Percentiles rank a stretch among this genome's conserved stretches.
phyloP scores from a whole-genome alignment of 352 stramenopile species.

The Phytopythium delawarense region DNA sequence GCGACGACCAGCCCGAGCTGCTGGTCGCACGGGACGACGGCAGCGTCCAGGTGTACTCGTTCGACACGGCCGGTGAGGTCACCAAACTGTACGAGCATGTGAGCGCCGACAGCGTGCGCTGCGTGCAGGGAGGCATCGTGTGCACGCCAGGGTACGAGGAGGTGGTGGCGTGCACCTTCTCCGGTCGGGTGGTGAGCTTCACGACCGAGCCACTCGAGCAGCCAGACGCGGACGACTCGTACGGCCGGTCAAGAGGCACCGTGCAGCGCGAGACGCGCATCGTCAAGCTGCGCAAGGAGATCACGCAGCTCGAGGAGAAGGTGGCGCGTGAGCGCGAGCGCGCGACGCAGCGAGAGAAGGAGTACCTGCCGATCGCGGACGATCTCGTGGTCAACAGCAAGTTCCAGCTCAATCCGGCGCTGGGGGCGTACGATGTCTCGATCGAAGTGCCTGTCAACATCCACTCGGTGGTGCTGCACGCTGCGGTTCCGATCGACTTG shows the following conservation, averaged over 20 bases:
- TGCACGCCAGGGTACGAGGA: constrained; percentile 73
- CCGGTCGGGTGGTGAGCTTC: constrained; percentile 73
- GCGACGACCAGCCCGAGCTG: constrained; percentile 71
- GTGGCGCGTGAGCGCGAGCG: constrained; percentile 52
- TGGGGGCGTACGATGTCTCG: constrained; percentile 74
- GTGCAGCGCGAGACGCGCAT: constrained; percentile 78
- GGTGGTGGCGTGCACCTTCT: constrained; percentile 75
- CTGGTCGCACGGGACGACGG: constrained; percentile 79
- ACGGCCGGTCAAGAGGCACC: constrained; percentile 67
- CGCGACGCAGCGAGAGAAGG: constrained; percentile 42
- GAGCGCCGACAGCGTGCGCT: constrained; percentile 72
- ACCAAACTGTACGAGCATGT: constrained; percentile 64
- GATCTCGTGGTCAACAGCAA: constrained; percentile 77
- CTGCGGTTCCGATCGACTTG: constrained; percentile 67
- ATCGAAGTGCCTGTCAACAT: constrained; percentile 81
- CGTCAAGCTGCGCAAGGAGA: constrained; percentile 76
- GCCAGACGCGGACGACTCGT: constrained; percentile 64
- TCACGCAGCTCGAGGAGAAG: constrained; percentile 64
- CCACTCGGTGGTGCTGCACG: constrained; percentile 71
- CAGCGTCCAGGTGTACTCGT: constrained; percentile 70
- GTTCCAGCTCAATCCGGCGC: constrained; percentile 65
- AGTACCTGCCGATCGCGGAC: constrained; percentile 65
- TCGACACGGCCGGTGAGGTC: constrained; percentile 43
- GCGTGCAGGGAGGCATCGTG: constrained; percentile 64
- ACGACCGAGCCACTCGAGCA: constrained; percentile 81